Percentiles rank a stretch among this genome's conserved stretches.
Evolutionary conservation across 2,329 filamentous ascomycete genomes (phyloP).

Genomic region (Pseudocercospora crystallina): DNA sequence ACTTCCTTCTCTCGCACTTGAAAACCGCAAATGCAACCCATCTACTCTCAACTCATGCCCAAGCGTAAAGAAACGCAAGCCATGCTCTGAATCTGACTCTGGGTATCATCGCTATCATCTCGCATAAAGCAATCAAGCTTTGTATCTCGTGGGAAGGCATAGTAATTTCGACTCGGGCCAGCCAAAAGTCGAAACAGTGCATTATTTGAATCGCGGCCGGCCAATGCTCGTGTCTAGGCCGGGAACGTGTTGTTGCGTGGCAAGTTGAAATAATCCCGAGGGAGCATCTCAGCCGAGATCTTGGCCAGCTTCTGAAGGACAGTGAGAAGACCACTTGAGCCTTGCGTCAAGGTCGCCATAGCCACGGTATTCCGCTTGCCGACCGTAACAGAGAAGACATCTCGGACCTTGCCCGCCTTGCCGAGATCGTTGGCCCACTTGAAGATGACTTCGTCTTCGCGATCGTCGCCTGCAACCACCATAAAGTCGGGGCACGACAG

Average conservation of each 20-base stretch:
- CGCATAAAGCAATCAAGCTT: conserved; percentile 4
- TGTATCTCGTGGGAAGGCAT: too few species aligned
- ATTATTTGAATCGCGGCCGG: too few species aligned
- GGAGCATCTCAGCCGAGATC: conserved; percentile 28
- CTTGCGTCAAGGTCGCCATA: conserved; percentile 79
- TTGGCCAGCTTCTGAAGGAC: conserved; percentile 34
- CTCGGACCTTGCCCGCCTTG: conserved; percentile 50
- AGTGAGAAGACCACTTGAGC: conserved; percentile 70
- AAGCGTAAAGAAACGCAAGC: too few species aligned
- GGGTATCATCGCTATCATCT: conserved; percentile 4
- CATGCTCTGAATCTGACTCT: not conserved
- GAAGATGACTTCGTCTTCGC: conserved; percentile 92
- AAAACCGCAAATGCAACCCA: too few species aligned
- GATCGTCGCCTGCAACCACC: conserved; percentile 84
- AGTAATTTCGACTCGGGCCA: too few species aligned
- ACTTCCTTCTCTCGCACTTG: too few species aligned
- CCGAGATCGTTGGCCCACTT: conserved; percentile 83
- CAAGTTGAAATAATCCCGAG: conserved; percentile 31
- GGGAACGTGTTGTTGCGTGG: conserved; percentile 25
- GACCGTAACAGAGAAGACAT: conserved; percentile 82
- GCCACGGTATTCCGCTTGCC: conserved; percentile 88
- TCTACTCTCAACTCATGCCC: too few species aligned
- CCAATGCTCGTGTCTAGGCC: not conserved
- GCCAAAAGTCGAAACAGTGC: too few species aligned
- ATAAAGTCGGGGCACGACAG: conserved; percentile 69